These are phyloP conservation scores for Aspergillus ellipticus DNA, from an alignment of 495 filamentous ascomycete genomes.

Conservation along the genomic window DNA sequence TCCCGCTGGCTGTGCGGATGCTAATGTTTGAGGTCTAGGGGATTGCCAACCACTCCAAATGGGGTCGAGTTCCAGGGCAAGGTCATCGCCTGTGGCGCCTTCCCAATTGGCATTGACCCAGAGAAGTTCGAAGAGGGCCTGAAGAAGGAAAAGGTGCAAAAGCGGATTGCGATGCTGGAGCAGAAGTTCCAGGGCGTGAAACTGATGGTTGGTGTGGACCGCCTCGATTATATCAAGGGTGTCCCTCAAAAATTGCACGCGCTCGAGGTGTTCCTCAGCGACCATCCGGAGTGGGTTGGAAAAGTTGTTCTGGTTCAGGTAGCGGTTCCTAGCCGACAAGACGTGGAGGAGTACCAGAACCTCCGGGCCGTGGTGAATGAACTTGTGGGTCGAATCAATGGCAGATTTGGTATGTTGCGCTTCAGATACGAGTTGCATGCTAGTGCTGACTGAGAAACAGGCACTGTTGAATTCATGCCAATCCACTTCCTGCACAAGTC, in stretches of 20 bases:
- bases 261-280: constrained; percentile 91
- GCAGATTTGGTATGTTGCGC: constrained; percentile 66
- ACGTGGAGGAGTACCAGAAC: constrained; percentile 98
- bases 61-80: constrained; percentile 83
- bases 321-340: constrained; percentile 86
- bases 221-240: constrained; percentile 97
- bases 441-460: constrained; percentile 31
- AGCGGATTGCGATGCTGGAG: constrained; percentile 78
- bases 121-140: constrained; percentile 90
- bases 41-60: constrained; percentile 77
- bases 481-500: constrained; percentile 98
- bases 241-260: constrained; percentile 96
- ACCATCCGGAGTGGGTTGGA: constrained; percentile 96
- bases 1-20: neutral
- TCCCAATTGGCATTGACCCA: constrained; percentile 95
- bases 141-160: constrained; percentile 77
- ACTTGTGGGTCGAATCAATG: constrained; percentile 91
- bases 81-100: constrained; percentile 82
- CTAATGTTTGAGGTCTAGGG: constrained; percentile 40
- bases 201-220: constrained; percentile 93
- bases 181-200: constrained; percentile 95
- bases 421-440: neutral
- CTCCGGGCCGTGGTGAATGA: constrained; percentile 91
- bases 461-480: constrained; percentile 94
- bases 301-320: constrained; percentile 98